Base-by-base conservation (phyloP, 148 eudicot genomes). In the Amaranthus hypochondriacus region DNA sequence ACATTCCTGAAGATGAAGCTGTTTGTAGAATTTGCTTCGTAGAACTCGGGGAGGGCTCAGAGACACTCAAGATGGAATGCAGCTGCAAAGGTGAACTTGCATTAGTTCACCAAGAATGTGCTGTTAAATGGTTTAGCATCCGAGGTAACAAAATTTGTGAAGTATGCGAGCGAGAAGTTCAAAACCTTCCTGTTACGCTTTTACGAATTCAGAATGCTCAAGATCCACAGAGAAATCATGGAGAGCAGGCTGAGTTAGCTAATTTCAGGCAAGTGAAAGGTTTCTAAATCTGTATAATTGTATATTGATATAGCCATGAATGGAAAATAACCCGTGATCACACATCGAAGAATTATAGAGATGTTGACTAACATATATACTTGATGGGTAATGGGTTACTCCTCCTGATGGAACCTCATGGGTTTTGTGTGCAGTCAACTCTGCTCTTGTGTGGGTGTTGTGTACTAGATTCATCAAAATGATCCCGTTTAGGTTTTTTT, bases 31-130 rank as follows among this genome's bases (percentile, higher is more conserved):
- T 96, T 70, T 96, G 99, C 82, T 85, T 90, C 63, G 85, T 83
- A 28, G 97, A 96, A 77, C 92, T 96, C 13, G 85, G 88, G 55
- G 99, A 95, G 83, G 96, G 84, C 73, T 87, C 87, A 9, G 94
- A 95, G 53, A 84, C 90, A 28, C 87, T 95, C 48, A 95, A 92
- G 87, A 83, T 95, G 97, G 99, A 96, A 81, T 96, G 99, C 49
- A 84, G 86, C 84, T 96, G 99, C 84, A 96, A 90, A 86, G 99
- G 99, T 43, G 99, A 90, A 68, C 94, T 96, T 70, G 97, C 99
- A 49, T 78, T 96, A 73, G 97, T 90, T 69, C 99, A 96, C 85
- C 84, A 88, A 75, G 97, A 89, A 80, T 96, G 99, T 69, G 97
- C 92, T 48, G 80, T 96, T 53, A 96, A 92, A 81, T 96, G 99